Base-by-base conservation (phyloP, 768 basidiomycete genomes). In the Suillus placidus region DNA sequence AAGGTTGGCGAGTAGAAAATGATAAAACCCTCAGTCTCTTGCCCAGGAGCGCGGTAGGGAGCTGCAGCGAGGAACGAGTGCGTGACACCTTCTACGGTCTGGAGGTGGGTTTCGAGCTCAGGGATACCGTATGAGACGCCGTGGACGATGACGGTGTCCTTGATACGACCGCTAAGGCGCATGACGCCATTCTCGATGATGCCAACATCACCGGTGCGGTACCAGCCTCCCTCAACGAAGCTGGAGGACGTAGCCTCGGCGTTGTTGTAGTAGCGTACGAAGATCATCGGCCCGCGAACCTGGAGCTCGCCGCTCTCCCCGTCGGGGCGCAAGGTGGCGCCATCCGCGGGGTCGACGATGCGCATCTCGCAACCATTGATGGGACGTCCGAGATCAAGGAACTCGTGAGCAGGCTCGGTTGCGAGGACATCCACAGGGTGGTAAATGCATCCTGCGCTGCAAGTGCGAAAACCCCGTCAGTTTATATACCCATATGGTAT, bases 141-240 rank as follows among this genome's bases (percentile, higher is more conserved):
- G 62, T 81, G 79, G 65, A 81, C 78, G 55, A 79, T 80, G 65
- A 81, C 70, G 43, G 72, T 75, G 58, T 80, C 78, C 67, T 81
- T 81, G 67, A 80, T 78, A 58, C 80, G 73, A 3, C 80, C 78
- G 58, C 78, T 71, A 26, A 82, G 69, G 43, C 73, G 74, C 62
- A 83, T 72, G 61, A 72, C 73, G 6, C 77, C 75, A 9, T 73
- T 71, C 49, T 73, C 66, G 14, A 84, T 70, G 42, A 76, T 71
- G 3, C 81, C 85, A 9, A 84, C 72, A 68, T 89, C 88, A 1
- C 88, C 87, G 16, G 87, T 87, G 67, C 81, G 82, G 74, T 85
- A 84, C 87, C 87, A 89, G 7, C 83, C 79, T 14, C 82, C 84
- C 6, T 72, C 67, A 0, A 80, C 78, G 66, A 88, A 84, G 35